These are phyloP conservation scores for Botrytis fragariae DNA, from an alignment of 2,329 filamentous ascomycete genomes.

Conservation along the genomic window DNA sequence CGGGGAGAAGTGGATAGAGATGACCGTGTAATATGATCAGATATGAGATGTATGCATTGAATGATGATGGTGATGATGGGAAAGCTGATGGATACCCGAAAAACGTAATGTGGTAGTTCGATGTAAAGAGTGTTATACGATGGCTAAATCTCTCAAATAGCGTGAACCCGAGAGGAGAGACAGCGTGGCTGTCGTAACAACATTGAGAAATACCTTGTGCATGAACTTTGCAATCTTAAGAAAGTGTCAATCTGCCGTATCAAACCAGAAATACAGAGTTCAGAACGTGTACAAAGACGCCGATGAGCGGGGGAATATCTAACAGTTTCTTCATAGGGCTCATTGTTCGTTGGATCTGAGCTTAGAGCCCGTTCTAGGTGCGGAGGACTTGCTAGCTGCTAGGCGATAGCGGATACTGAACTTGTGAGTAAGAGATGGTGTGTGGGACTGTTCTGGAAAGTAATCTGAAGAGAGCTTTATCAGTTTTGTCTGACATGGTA, in stretches of 20 bases:
- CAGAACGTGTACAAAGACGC: background rate
- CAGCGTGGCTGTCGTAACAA: rapidly evolving
- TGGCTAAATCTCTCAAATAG: background rate
- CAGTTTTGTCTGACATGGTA: background rate
- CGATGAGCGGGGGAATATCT: background rate
- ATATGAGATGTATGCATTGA: background rate
- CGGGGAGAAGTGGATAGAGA: background rate
- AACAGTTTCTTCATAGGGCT: background rate
- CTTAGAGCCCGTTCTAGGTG: background rate
- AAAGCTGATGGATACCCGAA: background rate
- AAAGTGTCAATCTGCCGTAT: background rate
- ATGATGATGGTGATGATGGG: no score
- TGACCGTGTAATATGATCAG: background rate
- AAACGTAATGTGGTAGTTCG: rapidly evolving
- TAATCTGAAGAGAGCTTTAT: background rate
- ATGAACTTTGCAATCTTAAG: background rate
- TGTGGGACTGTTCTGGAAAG: rapidly evolving
- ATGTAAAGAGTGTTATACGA: background rate
- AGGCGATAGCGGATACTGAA: background rate
- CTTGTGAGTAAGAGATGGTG: background rate
- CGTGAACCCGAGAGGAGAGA: background rate
- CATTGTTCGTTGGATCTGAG: background rate
- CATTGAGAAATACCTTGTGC: rapidly evolving
- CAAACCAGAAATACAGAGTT: rapidly evolving
- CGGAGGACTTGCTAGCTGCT: background rate